Percentiles rank a stretch among this genome's conserved stretches.
Evolutionary conservation across 495 filamentous ascomycete species (phyloP).

Genomic region (Gamarada debralockiae): DNA sequence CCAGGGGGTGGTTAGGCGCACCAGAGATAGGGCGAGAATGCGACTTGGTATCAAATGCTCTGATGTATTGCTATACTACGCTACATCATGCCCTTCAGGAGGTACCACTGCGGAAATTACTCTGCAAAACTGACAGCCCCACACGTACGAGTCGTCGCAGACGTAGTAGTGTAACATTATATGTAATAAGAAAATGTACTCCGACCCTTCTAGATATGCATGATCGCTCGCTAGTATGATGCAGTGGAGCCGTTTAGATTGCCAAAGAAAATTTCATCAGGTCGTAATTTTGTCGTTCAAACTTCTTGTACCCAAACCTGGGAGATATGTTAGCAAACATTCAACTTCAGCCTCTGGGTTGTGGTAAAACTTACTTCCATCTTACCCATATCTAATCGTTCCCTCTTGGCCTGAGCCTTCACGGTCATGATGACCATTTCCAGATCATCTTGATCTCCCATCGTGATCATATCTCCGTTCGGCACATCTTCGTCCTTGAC

Average conservation of each 20-base stretch:
- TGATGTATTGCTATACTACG: slow-evolving; percentile 3
- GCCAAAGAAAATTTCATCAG: slow-evolving; percentile 14
- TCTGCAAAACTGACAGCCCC: background rate
- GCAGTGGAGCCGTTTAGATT: slow-evolving; percentile 1
- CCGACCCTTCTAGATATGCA: slow-evolving; percentile 16
- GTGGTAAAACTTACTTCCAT: slow-evolving; percentile 70
- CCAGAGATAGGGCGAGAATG: no score
- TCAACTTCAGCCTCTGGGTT: background rate
- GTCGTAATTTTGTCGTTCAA: slow-evolving; percentile 15
- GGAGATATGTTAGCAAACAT: slow-evolving; percentile 12
- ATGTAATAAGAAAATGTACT: slow-evolving; percentile 10
- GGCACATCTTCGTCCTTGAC: slow-evolving; percentile 72
- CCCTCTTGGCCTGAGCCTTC: slow-evolving; percentile 64
- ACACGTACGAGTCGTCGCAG: slow-evolving; percentile 12
- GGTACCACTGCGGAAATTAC: background rate
- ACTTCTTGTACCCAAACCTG: slow-evolving; percentile 28
- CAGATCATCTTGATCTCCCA: slow-evolving; percentile 95
- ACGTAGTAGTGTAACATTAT: slow-evolving; percentile 13
- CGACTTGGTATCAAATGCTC: no score
- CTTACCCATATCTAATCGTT: slow-evolving; percentile 83
- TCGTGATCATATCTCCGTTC: slow-evolving; percentile 88
- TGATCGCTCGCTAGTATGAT: slow-evolving; percentile 18
- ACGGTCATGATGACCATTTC: slow-evolving; percentile 73
- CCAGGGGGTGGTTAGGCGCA: no score
- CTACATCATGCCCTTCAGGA: background rate